A percentile compares a stretch with the other conserved stretches of the same genome.
These are phyloP conservation scores for Solanum chilense DNA, from an alignment of 257 asterid species.

Conservation along the genomic window DNA sequence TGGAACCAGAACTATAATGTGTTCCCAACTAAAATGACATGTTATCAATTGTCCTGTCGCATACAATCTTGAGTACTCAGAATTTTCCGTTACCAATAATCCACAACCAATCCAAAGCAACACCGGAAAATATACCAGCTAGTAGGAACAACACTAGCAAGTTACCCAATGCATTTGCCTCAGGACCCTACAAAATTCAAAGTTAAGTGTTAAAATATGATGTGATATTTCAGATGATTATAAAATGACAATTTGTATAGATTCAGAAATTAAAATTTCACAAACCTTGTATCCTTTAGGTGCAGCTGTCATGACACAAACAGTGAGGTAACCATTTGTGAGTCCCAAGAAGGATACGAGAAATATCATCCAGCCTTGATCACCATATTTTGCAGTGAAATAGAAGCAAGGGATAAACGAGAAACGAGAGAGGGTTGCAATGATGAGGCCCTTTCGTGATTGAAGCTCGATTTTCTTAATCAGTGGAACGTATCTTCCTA, in stretches of 20 bases:
- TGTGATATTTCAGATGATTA: too few species aligned
- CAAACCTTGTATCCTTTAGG: constrained; percentile 85
- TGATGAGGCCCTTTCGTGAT: constrained; percentile 48
- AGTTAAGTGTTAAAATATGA: neutral
- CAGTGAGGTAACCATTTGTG: constrained; percentile 76
- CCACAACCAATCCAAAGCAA: constrained; percentile 81
- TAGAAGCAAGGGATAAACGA: constrained; percentile 68
- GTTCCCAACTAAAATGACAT: neutral
- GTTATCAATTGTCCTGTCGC: neutral
- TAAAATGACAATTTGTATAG: neutral
- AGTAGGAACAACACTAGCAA: constrained; percentile 59
- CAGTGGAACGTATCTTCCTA: constrained; percentile 57
- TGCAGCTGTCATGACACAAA: constrained; percentile 57
- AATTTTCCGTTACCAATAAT: constrained; percentile 47
- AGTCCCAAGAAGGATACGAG: constrained; percentile 62
- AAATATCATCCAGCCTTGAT: constrained; percentile 73
- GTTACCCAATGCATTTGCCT: constrained; percentile 87
- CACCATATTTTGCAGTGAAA: constrained; percentile 78
- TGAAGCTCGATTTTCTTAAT: constrained; percentile 31
- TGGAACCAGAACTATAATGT: neutral
- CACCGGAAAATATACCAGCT: constrained; percentile 62
- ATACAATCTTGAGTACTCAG: constrained; percentile 2
- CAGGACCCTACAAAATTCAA: constrained; percentile 61
- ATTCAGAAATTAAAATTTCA: neutral
- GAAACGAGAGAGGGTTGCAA: constrained; percentile 41